A percentile compares a stretch with the other conserved stretches of the same genome.
Evolutionary conservation across 352 stramenopile genomes (phyloP).

Genomic region (Pythium pyrilobum): DNA sequence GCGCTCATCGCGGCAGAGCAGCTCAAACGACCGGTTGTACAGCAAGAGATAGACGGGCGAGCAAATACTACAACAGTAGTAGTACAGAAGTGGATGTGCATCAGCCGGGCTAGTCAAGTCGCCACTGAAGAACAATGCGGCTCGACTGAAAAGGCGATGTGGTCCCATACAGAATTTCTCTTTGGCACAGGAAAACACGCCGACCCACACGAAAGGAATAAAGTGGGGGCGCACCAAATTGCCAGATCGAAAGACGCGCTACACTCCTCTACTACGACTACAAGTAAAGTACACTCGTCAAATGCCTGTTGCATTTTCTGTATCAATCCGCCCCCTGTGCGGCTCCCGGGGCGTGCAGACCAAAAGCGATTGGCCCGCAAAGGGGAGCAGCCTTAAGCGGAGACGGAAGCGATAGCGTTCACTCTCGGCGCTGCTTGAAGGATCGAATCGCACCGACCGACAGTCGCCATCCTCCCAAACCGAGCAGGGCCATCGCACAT

Average conservation of each 20-base stretch:
- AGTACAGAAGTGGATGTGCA: constrained; percentile 1
- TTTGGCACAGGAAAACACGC: constrained; percentile 8
- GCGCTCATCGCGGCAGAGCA: constrained; percentile 69
- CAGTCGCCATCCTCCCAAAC: constrained; percentile 33
- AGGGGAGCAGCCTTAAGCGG: neutral
- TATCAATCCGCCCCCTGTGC: constrained; percentile 7
- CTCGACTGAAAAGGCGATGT: neutral
- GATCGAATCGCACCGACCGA: constrained; percentile 24
- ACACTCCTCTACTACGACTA: too few species aligned
- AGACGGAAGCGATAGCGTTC: neutral
- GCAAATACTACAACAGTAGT: too few species aligned
- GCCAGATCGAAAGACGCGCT: neutral
- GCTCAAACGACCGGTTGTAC: constrained; percentile 69
- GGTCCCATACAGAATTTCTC: neutral
- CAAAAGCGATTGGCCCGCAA: too few species aligned
- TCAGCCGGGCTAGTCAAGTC: neutral
- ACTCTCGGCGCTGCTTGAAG: constrained; percentile 37
- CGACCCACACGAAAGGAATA: neutral
- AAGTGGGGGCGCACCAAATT: neutral
- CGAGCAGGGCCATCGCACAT: constrained; percentile 24
- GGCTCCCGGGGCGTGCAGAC: too few species aligned
- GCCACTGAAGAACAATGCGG: neutral
- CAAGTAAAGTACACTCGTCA: neutral
- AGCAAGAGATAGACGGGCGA: constrained; percentile 39
- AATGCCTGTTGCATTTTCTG: constrained; percentile 5